Percentiles rank a stretch among this genome's conserved stretches.
phyloP scores from a whole-genome alignment of 225 moss, liverwort and hornwort species.

The Climacium dendroides region DNA sequence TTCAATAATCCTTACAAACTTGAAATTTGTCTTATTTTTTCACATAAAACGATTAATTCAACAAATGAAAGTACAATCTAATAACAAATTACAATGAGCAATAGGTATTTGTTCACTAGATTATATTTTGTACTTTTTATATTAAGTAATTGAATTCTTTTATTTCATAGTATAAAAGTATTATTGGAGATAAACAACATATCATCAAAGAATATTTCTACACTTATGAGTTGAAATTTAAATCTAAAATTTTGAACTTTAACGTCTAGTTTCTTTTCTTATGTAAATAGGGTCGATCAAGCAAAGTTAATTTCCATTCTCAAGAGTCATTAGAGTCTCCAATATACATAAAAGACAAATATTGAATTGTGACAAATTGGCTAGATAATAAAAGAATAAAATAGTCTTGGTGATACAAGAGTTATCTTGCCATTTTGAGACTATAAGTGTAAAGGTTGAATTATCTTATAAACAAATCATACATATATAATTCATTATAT shows the following conservation, averaged over 20 bases:
- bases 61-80: background rate
- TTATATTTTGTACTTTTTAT: background rate
- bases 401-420: background rate
- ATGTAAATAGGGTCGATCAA: fast-evolving
- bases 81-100: background rate
- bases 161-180: background rate
- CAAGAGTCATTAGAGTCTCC: background rate
- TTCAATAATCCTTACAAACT: background rate
- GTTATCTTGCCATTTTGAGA: background rate
- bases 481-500: background rate
- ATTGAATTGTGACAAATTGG: too few species aligned
- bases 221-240: background rate
- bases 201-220: background rate
- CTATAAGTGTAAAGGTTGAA: background rate
- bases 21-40: background rate
- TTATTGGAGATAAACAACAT: background rate
- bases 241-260: background rate
- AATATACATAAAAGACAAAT: too few species aligned
- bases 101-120: background rate
- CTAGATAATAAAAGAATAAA: background rate
- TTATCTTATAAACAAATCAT: background rate
- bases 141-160: background rate
- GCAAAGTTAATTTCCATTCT: background rate
- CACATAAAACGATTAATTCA: background rate
- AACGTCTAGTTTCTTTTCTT: background rate